Evolutionary conservation across 2,329 filamentous ascomycete species (phyloP).

Genomic region (Diaporthe sp.): DNA sequence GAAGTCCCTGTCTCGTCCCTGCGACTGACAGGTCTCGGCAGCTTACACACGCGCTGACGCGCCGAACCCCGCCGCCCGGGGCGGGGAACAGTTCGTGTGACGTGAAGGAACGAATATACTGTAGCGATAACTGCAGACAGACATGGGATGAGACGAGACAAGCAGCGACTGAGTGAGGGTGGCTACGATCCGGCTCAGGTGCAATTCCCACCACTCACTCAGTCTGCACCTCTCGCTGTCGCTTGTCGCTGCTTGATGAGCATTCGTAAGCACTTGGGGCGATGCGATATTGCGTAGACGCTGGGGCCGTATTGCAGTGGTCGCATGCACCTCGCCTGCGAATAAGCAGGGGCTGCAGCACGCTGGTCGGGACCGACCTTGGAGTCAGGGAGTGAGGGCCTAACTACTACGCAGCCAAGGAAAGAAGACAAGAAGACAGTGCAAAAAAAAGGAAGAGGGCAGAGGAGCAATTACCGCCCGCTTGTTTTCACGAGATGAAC

Average conservation of each 20-base stretch:
- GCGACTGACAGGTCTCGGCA: constrained; percentile 37
- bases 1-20: constrained; percentile 13
- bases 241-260: constrained; percentile 17
- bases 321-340: constrained; percentile 40
- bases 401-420: constrained; percentile 1
- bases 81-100: constrained; percentile 24
- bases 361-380: constrained; percentile 3
- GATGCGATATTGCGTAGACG: constrained; percentile 28
- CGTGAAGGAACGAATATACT: constrained; percentile 20
- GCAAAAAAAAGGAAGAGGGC: neutral
- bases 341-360: constrained; percentile 34
- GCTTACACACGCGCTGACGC: constrained; percentile 28
- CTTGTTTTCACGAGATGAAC: constrained; percentile 7
- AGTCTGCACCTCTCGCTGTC: neutral
- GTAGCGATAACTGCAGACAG: neutral
- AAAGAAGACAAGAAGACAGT: neutral
- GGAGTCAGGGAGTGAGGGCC: neutral
- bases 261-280: constrained; percentile 27
- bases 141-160: constrained; percentile 26
- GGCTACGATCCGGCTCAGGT: constrained; percentile 1
- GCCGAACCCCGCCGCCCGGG: constrained; percentile 8
- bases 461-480: neutral
- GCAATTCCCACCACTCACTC: constrained; percentile 4
- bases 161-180: neutral
- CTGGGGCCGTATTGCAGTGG: constrained; percentile 19